A percentile compares a stretch with the other conserved stretches of the same genome.
Conservation (phyloP, 2,329 filamentous ascomycete genomes). For the Fusarium robinianum region DNA sequence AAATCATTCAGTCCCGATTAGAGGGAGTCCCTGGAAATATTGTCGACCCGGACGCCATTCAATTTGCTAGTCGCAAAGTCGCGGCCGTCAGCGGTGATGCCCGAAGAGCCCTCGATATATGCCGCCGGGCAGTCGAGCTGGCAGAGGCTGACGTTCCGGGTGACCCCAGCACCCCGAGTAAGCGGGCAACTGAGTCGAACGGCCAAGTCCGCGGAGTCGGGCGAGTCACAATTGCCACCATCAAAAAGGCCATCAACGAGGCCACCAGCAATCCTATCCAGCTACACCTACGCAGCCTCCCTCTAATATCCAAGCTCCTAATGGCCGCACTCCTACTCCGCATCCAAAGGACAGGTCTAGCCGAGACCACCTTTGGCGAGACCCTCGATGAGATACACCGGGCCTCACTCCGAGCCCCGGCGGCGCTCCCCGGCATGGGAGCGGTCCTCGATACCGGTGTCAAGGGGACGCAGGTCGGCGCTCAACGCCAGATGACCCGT, state of each 20-base stretch:
- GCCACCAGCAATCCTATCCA: conserved; percentile 92
- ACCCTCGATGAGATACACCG: conserved; percentile 75
- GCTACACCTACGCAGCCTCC: conserved; percentile 81
- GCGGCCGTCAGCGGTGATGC: conserved; percentile 96
- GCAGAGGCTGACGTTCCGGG: conserved; percentile 71
- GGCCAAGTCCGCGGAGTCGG: conserved; percentile 36
- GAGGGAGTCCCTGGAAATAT: conserved; percentile 86
- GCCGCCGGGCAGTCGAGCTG: conserved; percentile 90
- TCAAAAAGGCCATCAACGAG: conserved; percentile 93
- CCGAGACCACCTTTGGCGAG: conserved; percentile 86
- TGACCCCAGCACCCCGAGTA: conserved; percentile 66
- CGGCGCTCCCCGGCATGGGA: conserved; percentile 44
- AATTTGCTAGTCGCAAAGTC: conserved; percentile 96
- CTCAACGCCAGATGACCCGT: conserved; percentile 39
- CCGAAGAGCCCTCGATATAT: conserved; percentile 90
- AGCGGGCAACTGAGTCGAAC: conserved; percentile 42
- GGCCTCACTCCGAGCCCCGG: conserved; percentile 42
- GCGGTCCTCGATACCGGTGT: conserved; percentile 41
- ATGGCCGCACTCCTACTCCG: conserved; percentile 80
- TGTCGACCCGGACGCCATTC: conserved; percentile 89
- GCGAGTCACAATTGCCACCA: conserved; percentile 87
- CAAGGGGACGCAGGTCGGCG: conserved; percentile 34
- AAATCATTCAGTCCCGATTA: conserved; percentile 93
- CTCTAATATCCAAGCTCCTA: conserved; percentile 81
- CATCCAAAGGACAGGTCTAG: conserved; percentile 79